Percentiles rank a stretch among this genome's conserved stretches.
Conservation (phyloP, 2,329 filamentous ascomycete species). For the Aspergillus phoenicis region DNA sequence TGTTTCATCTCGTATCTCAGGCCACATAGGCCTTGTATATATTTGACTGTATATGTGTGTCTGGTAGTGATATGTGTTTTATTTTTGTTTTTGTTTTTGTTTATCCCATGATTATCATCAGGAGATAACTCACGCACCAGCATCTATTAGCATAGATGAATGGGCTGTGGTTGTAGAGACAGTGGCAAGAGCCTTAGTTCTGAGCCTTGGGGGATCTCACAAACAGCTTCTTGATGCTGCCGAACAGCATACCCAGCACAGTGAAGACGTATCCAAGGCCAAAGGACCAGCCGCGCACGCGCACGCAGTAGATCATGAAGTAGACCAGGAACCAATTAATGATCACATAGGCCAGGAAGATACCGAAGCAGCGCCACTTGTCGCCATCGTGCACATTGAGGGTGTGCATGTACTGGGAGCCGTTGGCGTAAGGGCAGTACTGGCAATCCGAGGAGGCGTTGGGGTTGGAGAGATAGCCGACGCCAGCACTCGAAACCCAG, state of each 20-base stretch:
- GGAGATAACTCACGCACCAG: not conserved
- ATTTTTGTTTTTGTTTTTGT: not conserved
- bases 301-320: slow-evolving; percentile 75
- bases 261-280: slow-evolving; percentile 64
- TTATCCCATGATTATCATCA: no score
- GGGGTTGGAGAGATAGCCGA: slow-evolving; percentile 67
- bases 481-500: slow-evolving; percentile 54
- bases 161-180: not conserved
- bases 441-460: slow-evolving; percentile 62
- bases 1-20: not conserved
- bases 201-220: slow-evolving; percentile 24
- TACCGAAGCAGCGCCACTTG: slow-evolving; percentile 73
- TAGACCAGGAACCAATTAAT: slow-evolving; percentile 73
- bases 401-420: slow-evolving; percentile 66
- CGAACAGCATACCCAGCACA: slow-evolving; percentile 46
- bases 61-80: not conserved
- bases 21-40: not conserved
- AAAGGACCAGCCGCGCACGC: slow-evolving; percentile 71
- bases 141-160: not conserved
- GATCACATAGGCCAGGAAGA: slow-evolving; percentile 70
- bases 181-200: slow-evolving; percentile 10
- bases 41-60: no score
- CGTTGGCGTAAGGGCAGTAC: slow-evolving; percentile 70
- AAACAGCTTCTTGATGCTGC: slow-evolving; percentile 32
- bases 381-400: slow-evolving; percentile 59